Evolutionary conservation across 2,329 filamentous ascomycete genomes (phyloP).

Genomic region (Fusarium sp.): DNA sequence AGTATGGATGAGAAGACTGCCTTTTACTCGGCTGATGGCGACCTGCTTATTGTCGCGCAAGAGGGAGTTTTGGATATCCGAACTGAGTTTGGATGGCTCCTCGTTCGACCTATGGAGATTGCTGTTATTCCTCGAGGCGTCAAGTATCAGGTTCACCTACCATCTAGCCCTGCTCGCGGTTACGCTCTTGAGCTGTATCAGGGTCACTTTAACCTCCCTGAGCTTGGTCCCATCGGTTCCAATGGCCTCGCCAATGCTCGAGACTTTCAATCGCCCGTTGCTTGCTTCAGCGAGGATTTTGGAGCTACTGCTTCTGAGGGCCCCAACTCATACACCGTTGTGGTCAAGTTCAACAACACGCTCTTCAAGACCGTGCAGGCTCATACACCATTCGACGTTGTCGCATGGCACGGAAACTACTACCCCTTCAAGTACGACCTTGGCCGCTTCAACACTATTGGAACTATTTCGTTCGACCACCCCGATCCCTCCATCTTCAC

Average conservation of each 20-base stretch:
- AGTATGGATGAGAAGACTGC: constrained; percentile 81
- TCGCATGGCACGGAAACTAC: constrained; percentile 85
- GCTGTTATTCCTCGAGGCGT: constrained; percentile 80
- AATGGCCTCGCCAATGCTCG: constrained; percentile 80
- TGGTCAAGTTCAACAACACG: constrained; percentile 74
- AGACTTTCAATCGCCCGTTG: constrained; percentile 81
- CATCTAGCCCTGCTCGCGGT: constrained; percentile 71
- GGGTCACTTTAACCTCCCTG: constrained; percentile 77
- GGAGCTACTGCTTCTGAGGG: constrained; percentile 55
- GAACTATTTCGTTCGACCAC: constrained; percentile 80
- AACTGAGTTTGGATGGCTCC: constrained; percentile 80
- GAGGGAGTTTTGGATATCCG: constrained; percentile 80
- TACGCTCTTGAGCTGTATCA: constrained; percentile 83
- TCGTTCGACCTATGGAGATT: constrained; percentile 84
- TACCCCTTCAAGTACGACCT: constrained; percentile 87
- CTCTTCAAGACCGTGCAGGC: constrained; percentile 74
- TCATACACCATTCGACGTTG: constrained; percentile 82
- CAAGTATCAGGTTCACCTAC: constrained; percentile 77
- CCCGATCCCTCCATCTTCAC: constrained; percentile 84
- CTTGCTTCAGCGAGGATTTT: constrained; percentile 74
- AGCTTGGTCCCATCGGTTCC: constrained; percentile 79
- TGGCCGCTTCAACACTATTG: constrained; percentile 80
- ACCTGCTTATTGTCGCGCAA: constrained; percentile 81
- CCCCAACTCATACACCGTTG: constrained; percentile 59
- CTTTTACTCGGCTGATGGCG: constrained; percentile 87